phyloP scores from a whole-genome alignment of 176 grass and related monocot genomes.

The Avena eriantha region DNA sequence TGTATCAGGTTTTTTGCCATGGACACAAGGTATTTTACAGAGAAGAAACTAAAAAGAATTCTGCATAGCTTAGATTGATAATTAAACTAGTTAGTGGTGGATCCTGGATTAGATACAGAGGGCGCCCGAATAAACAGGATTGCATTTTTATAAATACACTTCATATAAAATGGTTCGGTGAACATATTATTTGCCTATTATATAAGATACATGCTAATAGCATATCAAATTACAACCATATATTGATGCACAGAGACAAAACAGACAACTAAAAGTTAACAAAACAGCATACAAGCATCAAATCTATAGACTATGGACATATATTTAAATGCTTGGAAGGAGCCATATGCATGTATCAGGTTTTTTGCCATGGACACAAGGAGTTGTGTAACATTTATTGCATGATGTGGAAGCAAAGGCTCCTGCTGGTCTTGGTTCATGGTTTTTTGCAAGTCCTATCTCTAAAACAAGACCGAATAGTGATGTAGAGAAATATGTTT shows the following conservation, averaged over 20 bases:
- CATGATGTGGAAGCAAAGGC: not conserved
- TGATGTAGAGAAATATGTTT: slow-evolving; percentile 9
- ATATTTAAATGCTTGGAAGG: not conserved
- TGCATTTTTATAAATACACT: not conserved
- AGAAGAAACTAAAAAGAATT: not conserved
- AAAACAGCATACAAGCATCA: not conserved
- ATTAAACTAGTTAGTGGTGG: not conserved
- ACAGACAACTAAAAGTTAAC: not conserved
- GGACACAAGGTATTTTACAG: not conserved
- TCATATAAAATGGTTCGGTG: not conserved
- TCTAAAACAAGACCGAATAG: not conserved
- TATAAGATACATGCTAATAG: not conserved
- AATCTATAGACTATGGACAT: not conserved
- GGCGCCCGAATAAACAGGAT: not conserved
- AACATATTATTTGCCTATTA: not conserved
- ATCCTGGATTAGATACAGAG: not conserved
- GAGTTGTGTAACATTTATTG: not conserved
- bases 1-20: not conserved
- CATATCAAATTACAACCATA: not conserved
- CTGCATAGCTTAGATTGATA: not conserved
- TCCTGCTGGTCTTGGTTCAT: not conserved
- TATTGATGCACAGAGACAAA: not conserved
- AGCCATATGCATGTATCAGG: not conserved
- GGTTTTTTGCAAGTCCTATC: not conserved
- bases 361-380: not conserved